These are phyloP conservation scores for Trichothecium roseum DNA, from an alignment of 2,329 filamentous ascomycete species.

Conservation along the genomic window DNA sequence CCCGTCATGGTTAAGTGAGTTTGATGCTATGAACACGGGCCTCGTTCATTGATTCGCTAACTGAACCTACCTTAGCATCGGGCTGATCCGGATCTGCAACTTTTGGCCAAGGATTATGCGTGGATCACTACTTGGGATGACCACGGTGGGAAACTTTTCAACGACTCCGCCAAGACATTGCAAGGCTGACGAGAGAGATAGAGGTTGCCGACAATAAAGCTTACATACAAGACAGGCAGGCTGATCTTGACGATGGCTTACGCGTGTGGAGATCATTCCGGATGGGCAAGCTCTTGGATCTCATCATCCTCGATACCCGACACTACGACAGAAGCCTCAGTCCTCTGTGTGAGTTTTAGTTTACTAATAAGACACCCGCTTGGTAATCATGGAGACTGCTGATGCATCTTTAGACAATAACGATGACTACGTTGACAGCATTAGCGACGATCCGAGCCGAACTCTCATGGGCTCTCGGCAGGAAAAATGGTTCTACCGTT, in stretches of 20 bases:
- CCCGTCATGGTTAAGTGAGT: constrained; percentile 24
- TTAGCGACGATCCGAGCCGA: constrained; percentile 56
- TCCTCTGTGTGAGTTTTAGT: constrained; percentile 21
- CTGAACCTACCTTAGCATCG: constrained; percentile 19
- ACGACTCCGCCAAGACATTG: too few species aligned
- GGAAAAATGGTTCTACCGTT: constrained; percentile 64
- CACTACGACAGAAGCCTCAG: constrained; percentile 61
- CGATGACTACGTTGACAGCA: constrained; percentile 47
- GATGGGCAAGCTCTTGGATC: constrained; percentile 54
- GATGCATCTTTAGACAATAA: constrained; percentile 33
- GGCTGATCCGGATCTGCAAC: constrained; percentile 28
- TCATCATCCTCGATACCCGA: constrained; percentile 60
- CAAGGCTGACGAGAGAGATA: constrained; percentile 2
- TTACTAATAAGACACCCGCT: too few species aligned
- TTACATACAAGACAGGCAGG: constrained; percentile 27
- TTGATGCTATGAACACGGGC: not conserved
- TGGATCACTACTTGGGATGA: constrained; percentile 38
- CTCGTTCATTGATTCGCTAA: not conserved
- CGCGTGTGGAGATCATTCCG: constrained; percentile 59
- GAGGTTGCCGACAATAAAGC: constrained; percentile 48
- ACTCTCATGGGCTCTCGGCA: constrained; percentile 62
- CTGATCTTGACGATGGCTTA: constrained; percentile 59
- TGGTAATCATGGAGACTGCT: not conserved
- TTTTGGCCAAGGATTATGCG: constrained; percentile 28
- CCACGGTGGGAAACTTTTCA: constrained; percentile 37